Base-by-base conservation (phyloP, 768 basidiomycete species). In the Wakefieldia striispora region DNA sequence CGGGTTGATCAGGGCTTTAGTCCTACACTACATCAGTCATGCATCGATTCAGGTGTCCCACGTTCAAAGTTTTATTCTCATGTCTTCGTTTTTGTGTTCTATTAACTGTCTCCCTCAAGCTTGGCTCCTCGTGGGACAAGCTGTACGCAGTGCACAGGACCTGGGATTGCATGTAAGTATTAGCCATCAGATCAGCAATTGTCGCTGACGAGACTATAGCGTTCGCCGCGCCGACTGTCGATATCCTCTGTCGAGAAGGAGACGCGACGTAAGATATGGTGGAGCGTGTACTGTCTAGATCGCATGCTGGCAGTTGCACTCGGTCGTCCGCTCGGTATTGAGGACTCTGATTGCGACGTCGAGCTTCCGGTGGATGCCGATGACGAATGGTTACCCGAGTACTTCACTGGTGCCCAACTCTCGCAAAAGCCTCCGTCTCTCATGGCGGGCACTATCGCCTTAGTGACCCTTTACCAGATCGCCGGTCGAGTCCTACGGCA, bases 91-190 rank as follows among this genome's bases (percentile, higher is more conserved):
- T 73, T 75, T 95, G 51, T 94, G 92, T 64, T 92, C 91, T 46
- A 79, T 95, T 58, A 95, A 95, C 62, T 93, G 92, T 63, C 80
- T 95, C 44, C 93, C 93, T 3, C 93, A 94, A 70, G 91, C 92
- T 26, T 95, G 93, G 93, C 81, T 95, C 54, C 77, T 94, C 49
- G 81, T 93, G 47, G 93, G 93, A 37, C 93, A 95, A 66, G 93
- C 90, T 20, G 82, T 95, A 40, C 83, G 93, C 51, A 83, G 83
- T 51, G 92, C 88, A 3, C 93, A 95, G 67, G 93, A 95, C 71
- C 75, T 95, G 36, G 93, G 93, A 39, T 78, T 95, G 58, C 93
- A 95, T 72, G 91, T 94, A 71, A 75, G 90, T 65, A 42, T 50
- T 21, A 16, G n/a, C 31, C 29, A 20, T 49, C 19, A 45, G 43